Base-by-base conservation (phyloP, 108 stramenopile genomes). In the Skeletonema menzelii region DNA sequence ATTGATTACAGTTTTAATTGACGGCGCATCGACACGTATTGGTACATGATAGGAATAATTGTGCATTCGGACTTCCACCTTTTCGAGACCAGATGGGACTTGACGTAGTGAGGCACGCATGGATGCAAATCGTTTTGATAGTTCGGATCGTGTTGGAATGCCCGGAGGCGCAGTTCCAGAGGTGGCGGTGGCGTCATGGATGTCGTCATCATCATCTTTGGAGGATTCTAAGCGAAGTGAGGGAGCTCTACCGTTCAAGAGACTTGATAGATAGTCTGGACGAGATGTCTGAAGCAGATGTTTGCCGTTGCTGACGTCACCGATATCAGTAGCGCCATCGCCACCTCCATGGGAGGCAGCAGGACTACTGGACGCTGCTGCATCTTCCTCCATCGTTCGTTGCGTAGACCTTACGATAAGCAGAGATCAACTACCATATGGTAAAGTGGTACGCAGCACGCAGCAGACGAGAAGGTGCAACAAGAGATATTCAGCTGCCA, bases 1-100 rank as follows among this genome's bases (percentile, higher is more conserved):
- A 53, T 82, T 82, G 35, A 75, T 32, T 27, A 72, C 76, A 15
- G 80, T 82, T 27, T 72, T 70, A 47, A 77, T 69, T 7, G 67
- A 64, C 2, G 75, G 70, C n/a, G 75, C 76, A 72, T 77, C 70
- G 26, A 69, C 49, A 20, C 62, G 37, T 1, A 72, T 28, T 10
- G 75, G 67, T 10, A 81, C 70, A 31, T 58, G 24, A 40, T 72
- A 75, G 1, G 70, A 71, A 24, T 60, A 75, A 34, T 81, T 60
- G 44, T 66, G 57, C 4, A 81, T 1, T 15, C 75, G 46, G 0
- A 81, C 80, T 65, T 81, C 75, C n/a, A 81, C 75, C 5, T 66
- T 4, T 15, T 47, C 32, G 6, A n/a, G 4, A n/a, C 3, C 15
- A 27, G 63, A 5, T 30, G 65, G 38, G 10, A 24, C n/a, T 31